Base-by-base conservation (phyloP, 176 grass and related monocot genomes). In the Cocos nucifera region DNA sequence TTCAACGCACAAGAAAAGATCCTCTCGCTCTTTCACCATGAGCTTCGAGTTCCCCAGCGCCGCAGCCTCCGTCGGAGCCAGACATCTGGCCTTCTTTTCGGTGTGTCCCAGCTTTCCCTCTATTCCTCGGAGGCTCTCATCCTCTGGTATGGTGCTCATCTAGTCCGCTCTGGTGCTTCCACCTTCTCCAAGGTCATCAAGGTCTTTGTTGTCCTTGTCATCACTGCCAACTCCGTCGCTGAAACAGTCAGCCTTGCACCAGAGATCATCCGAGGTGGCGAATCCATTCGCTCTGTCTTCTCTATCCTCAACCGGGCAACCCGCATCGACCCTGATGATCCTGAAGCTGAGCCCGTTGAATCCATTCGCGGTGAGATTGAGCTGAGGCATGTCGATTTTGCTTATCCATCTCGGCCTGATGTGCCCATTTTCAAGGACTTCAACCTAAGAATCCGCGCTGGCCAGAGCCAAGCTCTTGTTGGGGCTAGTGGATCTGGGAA, bases 101-200 rank as follows among this genome's bases (percentile, higher is more conserved):
- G 94, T 49, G 66, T 98, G 61, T 92, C 94, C 16, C 94, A 98
- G 63, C 85, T 98, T 55, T 89, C 72, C 62, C 74, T 92, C 4
- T 98, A 98, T 71, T 71, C 84, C 35, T 98, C 93, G 0, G 87
- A 98, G 63, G 94, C 94, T 2, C 88, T 98, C 61, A 80, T 92
- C 15, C 94, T 98, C 15, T 98, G 94, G 94, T 98, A 92, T 4
- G 87, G 88, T 54, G 83, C 88, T 10, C 88, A 93, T 44, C 85
- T 98, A 6, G 88, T 98, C 17, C 76, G 79, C 49, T 77, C 59
- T 4, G 84, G 85, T 1, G 81, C 58, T 16, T 98, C 94, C 39
- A 92, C 87, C 56, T 98, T 98, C 85, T 92, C 84, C 60, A 93
- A 92, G 78, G 88, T 93, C 70, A 98, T 98, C 70, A 98, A 98